Conservation (phyloP, 208 protist species). For the Wallacemonas sp. region DNA sequence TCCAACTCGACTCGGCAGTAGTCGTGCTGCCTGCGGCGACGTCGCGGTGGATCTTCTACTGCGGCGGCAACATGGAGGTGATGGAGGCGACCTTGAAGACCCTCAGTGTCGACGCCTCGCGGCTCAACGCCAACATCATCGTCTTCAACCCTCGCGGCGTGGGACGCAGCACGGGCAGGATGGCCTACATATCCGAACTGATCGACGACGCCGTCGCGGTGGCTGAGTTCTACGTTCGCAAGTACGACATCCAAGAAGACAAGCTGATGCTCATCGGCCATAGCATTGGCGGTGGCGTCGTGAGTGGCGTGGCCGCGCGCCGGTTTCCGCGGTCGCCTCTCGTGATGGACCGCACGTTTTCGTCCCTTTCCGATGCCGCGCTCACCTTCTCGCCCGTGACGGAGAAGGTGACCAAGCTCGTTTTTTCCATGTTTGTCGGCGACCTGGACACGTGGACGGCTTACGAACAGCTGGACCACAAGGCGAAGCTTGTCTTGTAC, state of each 20-base stretch:
- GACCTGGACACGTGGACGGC: slow-evolving; percentile 53
- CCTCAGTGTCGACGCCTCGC: slow-evolving; percentile 28
- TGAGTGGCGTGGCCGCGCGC: slow-evolving; percentile 42
- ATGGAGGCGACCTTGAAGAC: slow-evolving; percentile 54
- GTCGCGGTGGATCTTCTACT: slow-evolving; percentile 70
- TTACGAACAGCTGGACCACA: slow-evolving; percentile 35
- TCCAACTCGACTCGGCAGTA: slow-evolving; percentile 49
- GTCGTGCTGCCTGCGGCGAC: slow-evolving; percentile 37
- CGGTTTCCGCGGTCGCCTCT: slow-evolving; percentile 34
- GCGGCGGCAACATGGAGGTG: slow-evolving; percentile 82
- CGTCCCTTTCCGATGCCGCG: slow-evolving; percentile 69
- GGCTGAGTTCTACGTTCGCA: slow-evolving; percentile 28
- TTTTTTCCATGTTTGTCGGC: slow-evolving; percentile 49
- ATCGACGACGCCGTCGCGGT: slow-evolving; percentile 63
- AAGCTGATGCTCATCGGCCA: slow-evolving; percentile 77
- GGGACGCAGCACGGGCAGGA: slow-evolving; percentile 66
- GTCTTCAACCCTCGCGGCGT: slow-evolving; percentile 81
- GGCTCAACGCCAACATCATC: slow-evolving; percentile 62
- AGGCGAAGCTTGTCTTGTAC: slow-evolving; percentile 72
- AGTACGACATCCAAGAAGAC: slow-evolving; percentile 32
- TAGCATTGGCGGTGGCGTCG: slow-evolving; percentile 79
- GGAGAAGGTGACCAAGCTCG: slow-evolving; percentile 29
- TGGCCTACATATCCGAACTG: slow-evolving; percentile 49
- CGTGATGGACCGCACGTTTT: slow-evolving; percentile 81
- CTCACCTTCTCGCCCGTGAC: slow-evolving; percentile 61